These are phyloP conservation scores for Ulota crispa DNA, from an alignment of 225 moss, liverwort and hornwort species.

Conservation along the genomic window DNA sequence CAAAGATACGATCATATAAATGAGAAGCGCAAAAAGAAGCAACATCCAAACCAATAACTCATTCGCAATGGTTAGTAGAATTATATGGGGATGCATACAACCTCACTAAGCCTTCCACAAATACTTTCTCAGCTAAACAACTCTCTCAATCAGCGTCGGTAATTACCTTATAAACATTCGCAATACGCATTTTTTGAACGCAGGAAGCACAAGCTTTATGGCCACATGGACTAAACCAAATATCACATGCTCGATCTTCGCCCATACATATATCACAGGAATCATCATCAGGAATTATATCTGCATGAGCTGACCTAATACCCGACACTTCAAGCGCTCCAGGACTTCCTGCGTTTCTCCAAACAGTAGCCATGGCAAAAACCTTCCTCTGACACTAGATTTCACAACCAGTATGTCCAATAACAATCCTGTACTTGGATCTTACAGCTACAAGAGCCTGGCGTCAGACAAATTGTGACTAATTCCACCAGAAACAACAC, in stretches of 20 bases:
- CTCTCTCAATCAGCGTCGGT: background rate
- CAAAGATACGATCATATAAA: background rate
- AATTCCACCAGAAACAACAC: background rate
- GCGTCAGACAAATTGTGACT: background rate
- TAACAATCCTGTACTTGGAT: background rate
- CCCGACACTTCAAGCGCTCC: slow-evolving; percentile 39
- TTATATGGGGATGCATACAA: background rate
- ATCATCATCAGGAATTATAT: slow-evolving; percentile 49
- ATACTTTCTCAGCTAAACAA: background rate
- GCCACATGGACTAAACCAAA: slow-evolving; percentile 57
- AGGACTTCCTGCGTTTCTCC: slow-evolving; percentile 41
- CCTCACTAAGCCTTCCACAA: background rate
- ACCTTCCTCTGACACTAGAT: slow-evolving; percentile 5
- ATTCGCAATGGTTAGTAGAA: background rate
- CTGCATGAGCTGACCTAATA: slow-evolving; percentile 34
- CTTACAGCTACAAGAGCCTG: background rate
- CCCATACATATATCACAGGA: slow-evolving; percentile 62
- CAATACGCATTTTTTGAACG: slow-evolving; percentile 58
- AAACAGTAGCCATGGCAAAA: slow-evolving; percentile 43
- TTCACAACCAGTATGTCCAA: background rate
- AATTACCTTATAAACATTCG: slow-evolving; percentile 56
- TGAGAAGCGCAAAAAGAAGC: background rate
- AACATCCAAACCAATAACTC: background rate
- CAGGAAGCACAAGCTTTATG: slow-evolving; percentile 58
- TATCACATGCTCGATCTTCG: slow-evolving; percentile 55